Conservation (phyloP, 305 asterid species). For the Plantago coronopus region DNA sequence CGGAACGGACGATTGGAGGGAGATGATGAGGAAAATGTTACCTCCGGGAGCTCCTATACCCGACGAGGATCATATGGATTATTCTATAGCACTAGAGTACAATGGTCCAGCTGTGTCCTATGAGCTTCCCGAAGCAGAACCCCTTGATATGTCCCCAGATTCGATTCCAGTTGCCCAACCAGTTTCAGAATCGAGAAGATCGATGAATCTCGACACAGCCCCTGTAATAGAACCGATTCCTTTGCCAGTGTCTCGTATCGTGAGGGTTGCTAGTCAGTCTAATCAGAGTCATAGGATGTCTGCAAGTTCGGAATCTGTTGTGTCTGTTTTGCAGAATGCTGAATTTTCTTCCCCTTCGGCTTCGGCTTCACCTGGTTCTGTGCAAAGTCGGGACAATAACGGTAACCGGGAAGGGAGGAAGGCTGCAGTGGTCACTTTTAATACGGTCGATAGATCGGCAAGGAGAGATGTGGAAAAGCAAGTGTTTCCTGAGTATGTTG, state of each 20-base stretch:
- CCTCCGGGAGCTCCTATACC: constrained; percentile 70
- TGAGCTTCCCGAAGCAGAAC: constrained; percentile 45
- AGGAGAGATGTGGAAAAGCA: constrained; percentile 55
- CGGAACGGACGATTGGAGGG: constrained; percentile 45
- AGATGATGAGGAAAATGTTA: constrained; percentile 45
- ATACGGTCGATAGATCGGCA: constrained; percentile 61
- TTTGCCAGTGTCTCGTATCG: constrained; percentile 63
- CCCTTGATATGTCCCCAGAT: constrained; percentile 19
- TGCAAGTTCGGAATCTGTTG: constrained; percentile 79
- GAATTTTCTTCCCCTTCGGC: constrained; percentile 69
- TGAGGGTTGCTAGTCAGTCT: constrained; percentile 44
- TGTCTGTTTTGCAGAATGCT: constrained; percentile 72
- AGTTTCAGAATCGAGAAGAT: constrained; percentile 54
- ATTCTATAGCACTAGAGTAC: constrained; percentile 61
- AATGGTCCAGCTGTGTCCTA: constrained; percentile 41
- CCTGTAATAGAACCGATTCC: constrained; percentile 68
- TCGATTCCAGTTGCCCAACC: constrained; percentile 31
- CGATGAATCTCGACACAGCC: constrained; percentile 31
- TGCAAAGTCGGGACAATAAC: constrained; percentile 8
- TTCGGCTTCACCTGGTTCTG: constrained; percentile 60
- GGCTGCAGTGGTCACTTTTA: constrained; percentile 74
- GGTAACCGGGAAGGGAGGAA: constrained; percentile 50
- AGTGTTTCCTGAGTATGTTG: constrained; percentile 55
- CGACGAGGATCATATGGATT: constrained; percentile 61
- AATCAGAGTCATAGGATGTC: constrained; percentile 68